Evolutionary conservation across 2,329 filamentous ascomycete species (phyloP).

Genomic region (Aspergillus vadensis): DNA sequence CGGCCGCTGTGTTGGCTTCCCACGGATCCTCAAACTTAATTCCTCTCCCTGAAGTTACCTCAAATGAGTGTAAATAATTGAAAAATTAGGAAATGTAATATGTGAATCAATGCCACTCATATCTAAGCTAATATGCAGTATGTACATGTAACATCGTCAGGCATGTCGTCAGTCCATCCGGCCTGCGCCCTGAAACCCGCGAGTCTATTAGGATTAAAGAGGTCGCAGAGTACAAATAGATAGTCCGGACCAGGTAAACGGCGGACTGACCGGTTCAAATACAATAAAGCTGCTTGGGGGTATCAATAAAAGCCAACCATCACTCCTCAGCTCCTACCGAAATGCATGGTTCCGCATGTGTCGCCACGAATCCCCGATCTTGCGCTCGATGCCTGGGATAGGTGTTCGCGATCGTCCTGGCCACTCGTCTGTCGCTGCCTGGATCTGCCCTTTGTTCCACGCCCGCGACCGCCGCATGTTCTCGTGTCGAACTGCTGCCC

Average conservation of each 20-base stretch:
- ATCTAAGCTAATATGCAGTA: background rate
- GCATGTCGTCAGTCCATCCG: background rate
- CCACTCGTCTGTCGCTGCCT: slow-evolving; percentile 37
- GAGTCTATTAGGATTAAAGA: background rate
- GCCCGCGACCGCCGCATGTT: slow-evolving; percentile 43
- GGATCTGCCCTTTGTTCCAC: slow-evolving; percentile 36
- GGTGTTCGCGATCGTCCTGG: slow-evolving; percentile 31
- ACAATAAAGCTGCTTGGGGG: slow-evolving; percentile 10
- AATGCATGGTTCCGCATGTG: slow-evolving; percentile 39
- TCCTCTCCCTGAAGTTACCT: background rate
- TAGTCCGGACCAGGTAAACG: background rate
- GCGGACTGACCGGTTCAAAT: background rate
- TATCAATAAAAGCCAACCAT: slow-evolving; percentile 19
- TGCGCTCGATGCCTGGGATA: slow-evolving; percentile 34
- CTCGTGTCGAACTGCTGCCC: slow-evolving; percentile 51
- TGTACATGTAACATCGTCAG: background rate
- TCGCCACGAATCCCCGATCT: slow-evolving; percentile 38
- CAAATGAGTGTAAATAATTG: background rate
- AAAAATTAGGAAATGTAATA: no score
- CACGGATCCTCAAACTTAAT: background rate
- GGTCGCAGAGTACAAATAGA: background rate
- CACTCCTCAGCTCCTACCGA: slow-evolving; percentile 22
- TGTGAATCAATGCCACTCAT: background rate
- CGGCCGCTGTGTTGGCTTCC: background rate
- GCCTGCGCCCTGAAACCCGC: background rate